phyloP scores from a whole-genome alignment of 768 basidiomycete genomes.

The Termitomyces bulborhizus region DNA sequence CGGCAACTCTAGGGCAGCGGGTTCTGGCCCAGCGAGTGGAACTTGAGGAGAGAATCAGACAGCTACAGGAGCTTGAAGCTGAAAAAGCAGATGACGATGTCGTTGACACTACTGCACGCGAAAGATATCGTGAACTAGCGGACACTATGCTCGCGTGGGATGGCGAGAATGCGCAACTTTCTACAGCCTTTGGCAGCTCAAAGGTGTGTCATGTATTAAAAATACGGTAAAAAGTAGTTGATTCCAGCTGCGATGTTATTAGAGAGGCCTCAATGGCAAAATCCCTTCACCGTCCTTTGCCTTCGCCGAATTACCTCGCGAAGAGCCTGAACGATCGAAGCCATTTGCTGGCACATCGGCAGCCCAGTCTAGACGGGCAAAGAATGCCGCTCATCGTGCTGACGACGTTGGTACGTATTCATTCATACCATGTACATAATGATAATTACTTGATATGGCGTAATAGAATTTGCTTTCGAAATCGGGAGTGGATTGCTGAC shows the following conservation, averaged over 20 bases:
- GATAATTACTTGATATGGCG: constrained; percentile 9
- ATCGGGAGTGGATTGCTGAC: constrained; percentile 90
- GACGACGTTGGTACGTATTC: constrained; percentile 75
- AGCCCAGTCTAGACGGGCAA: constrained; percentile 82
- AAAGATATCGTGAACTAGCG: constrained; percentile 70
- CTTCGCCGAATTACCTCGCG: constrained; percentile 48
- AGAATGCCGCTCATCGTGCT: constrained; percentile 86
- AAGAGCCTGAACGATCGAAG: constrained; percentile 58
- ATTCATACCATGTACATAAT: constrained; percentile 9
- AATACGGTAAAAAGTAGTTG: background rate
- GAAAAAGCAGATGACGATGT: constrained; percentile 61
- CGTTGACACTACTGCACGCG: constrained; percentile 60
- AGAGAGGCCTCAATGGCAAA: constrained; percentile 41
- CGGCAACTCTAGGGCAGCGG: constrained; percentile 89
- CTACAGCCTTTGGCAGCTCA: constrained; percentile 52
- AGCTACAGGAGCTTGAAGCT: constrained; percentile 66
- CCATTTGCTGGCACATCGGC: constrained; percentile 62
- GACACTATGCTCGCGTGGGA: constrained; percentile 77
- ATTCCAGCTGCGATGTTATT: background rate
- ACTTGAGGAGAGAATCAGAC: constrained; percentile 81
- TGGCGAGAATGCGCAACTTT: constrained; percentile 69
- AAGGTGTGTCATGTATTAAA: constrained; percentile 35
- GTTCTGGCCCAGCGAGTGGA: constrained; percentile 92
- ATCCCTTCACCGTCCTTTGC: constrained; percentile 38
- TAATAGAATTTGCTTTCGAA: constrained; percentile 92